These are phyloP conservation scores for Akanthomyces muscarius DNA, from an alignment of 2,329 filamentous ascomycete genomes.

Conservation along the genomic window DNA sequence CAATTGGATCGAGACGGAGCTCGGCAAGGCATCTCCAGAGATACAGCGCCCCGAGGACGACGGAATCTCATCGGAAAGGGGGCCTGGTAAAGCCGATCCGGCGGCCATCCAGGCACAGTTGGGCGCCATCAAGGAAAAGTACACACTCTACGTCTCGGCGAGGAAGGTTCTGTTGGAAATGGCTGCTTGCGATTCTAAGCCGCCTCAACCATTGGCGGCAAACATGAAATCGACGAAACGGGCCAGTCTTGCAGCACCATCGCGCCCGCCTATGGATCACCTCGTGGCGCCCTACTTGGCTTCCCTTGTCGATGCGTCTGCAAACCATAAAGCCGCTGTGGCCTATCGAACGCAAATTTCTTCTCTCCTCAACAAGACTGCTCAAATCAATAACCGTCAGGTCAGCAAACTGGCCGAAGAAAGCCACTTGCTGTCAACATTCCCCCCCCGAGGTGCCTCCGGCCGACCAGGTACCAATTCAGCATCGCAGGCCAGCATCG, in stretches of 20 bases:
- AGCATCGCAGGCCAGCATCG: constrained; percentile 37
- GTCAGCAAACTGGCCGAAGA: constrained; percentile 56
- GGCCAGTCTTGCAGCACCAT: constrained; percentile 9
- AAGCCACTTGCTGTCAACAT: constrained; percentile 55
- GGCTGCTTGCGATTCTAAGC: constrained; percentile 31
- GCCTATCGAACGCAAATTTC: constrained; percentile 57
- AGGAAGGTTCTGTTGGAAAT: constrained; percentile 46
- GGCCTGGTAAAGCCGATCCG: constrained; percentile 30
- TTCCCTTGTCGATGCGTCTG: constrained; percentile 48
- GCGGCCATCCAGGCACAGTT: constrained; percentile 37
- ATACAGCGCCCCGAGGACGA: constrained; percentile 24
- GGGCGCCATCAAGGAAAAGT: constrained; percentile 50
- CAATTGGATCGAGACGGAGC: constrained; percentile 60
- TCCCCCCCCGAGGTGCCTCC: constrained; percentile 40
- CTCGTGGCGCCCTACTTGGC: constrained; percentile 56
- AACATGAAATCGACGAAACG: constrained; percentile 14
- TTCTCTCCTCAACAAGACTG: constrained; percentile 45
- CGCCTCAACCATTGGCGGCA: constrained; percentile 24
- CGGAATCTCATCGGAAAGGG: constrained; percentile 27
- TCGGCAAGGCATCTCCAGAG: constrained; percentile 46
- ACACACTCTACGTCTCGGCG: constrained; percentile 47
- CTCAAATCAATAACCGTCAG: constrained; percentile 45
- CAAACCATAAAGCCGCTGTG: constrained; percentile 53
- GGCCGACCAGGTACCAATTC: constrained; percentile 37
- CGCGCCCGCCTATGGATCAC: constrained; percentile 30